Conservation (phyloP, 345 rosid genomes). For the Diplotaxis tenuifolia region DNA sequence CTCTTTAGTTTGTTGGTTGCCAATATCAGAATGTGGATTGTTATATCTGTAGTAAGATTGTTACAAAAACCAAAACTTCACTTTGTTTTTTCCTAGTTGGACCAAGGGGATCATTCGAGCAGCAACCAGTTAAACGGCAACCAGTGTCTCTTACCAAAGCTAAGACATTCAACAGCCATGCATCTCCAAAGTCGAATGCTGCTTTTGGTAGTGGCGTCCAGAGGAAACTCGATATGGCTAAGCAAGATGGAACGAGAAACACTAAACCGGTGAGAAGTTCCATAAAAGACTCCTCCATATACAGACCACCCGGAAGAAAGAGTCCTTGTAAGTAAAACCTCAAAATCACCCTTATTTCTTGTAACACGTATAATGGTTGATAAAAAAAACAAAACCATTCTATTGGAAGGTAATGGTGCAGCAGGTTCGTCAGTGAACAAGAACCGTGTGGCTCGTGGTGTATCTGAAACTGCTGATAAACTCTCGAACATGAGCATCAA, state of each 20-base stretch:
- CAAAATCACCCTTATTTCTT: not conserved
- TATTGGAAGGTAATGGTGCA: not conserved
- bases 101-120: slow-evolving; percentile 55
- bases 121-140: slow-evolving; percentile 51
- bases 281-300: slow-evolving; percentile 51
- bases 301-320: slow-evolving; percentile 74
- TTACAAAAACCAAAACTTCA: not conserved
- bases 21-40: not conserved
- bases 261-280: slow-evolving; percentile 45
- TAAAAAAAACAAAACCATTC: not conserved
- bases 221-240: slow-evolving; percentile 64
- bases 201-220: slow-evolving; percentile 64
- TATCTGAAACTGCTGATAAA: slow-evolving; percentile 49
- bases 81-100: slow-evolving; percentile 41
- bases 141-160: slow-evolving; percentile 49
- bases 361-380: not conserved
- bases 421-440: slow-evolving; percentile 43
- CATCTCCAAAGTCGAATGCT: slow-evolving; percentile 52
- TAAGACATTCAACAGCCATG: slow-evolving; percentile 45
- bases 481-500: slow-evolving; percentile 54
- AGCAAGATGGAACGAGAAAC: slow-evolving; percentile 56
- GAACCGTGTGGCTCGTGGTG: slow-evolving; percentile 43
- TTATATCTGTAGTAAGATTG: not conserved
- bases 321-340: slow-evolving; percentile 63
- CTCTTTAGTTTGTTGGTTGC: not conserved